These are phyloP conservation scores for Odontarrhena argentea DNA, from an alignment of 345 rosid species.

Conservation along the genomic window DNA sequence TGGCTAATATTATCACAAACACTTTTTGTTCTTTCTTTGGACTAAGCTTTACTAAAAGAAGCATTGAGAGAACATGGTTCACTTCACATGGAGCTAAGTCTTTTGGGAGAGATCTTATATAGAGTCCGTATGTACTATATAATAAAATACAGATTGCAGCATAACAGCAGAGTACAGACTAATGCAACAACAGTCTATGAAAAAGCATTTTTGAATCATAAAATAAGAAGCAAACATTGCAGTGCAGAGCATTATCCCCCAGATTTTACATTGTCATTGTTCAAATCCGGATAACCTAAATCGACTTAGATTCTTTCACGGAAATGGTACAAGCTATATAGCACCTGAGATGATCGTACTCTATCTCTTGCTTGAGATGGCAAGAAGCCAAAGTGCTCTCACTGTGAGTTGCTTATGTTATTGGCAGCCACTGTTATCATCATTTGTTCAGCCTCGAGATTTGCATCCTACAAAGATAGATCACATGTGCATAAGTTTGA, in stretches of 20 bases:
- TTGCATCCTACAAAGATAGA: slow-evolving; percentile 45
- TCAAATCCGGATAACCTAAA: slow-evolving; percentile 32
- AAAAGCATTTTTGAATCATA: slow-evolving; percentile 22
- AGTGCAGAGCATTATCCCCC: slow-evolving; percentile 6
- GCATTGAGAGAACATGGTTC: slow-evolving; percentile 7
- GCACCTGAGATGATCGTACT: slow-evolving; percentile 6
- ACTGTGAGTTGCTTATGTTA: slow-evolving; percentile 40
- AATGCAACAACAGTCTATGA: slow-evolving; percentile 25
- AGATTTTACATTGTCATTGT: slow-evolving; percentile 13
- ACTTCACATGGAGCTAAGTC: not conserved
- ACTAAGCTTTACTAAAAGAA: not conserved
- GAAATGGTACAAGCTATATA: slow-evolving; percentile 16
- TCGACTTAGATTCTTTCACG: slow-evolving; percentile 18
- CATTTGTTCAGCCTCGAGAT: slow-evolving; percentile 46
- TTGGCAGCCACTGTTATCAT: slow-evolving; percentile 34
- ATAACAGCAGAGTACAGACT: slow-evolving; percentile 23
- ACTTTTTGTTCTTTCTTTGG: not conserved
- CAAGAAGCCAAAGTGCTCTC: slow-evolving; percentile 23
- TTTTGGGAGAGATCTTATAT: slow-evolving; percentile 10
- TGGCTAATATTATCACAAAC: slow-evolving; percentile 23
- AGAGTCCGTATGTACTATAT: slow-evolving; percentile 11
- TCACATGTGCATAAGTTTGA: not conserved
- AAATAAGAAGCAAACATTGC: not conserved
- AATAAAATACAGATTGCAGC: not conserved
- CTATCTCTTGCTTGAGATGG: slow-evolving; percentile 32